Percentiles rank a stretch among this genome's conserved stretches.
phyloP scores from a whole-genome alignment of 179 eudicot genomes.

The Silene coronaria region DNA sequence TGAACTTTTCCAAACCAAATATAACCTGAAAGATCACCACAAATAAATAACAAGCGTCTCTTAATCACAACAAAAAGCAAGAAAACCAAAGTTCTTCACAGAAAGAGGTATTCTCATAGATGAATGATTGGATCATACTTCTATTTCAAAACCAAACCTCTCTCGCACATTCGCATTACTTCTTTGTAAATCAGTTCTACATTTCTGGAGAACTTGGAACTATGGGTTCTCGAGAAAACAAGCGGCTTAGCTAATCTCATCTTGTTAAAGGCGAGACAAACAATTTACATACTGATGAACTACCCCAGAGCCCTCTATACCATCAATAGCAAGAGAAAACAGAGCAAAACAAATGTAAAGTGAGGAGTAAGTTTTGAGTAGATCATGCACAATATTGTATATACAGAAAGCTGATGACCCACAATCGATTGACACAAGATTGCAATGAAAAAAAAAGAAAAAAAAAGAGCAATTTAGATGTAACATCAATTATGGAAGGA shows the following conservation, averaged over 20 bases:
- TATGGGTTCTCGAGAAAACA: background rate
- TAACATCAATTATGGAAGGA: background rate
- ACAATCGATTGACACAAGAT: too few species aligned
- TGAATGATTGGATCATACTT: too few species aligned
- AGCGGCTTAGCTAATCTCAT: background rate
- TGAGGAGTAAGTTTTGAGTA: background rate
- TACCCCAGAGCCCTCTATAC: background rate
- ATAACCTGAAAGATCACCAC: constrained; percentile 51
- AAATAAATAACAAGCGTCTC: background rate
- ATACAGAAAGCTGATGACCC: background rate
- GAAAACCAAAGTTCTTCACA: too few species aligned
- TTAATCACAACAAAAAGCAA: background rate
- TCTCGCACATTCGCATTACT: background rate
- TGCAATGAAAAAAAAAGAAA: too few species aligned
- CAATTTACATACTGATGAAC: constrained; percentile 4
- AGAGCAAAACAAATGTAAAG: background rate
- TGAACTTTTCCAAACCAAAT: constrained; percentile 85
- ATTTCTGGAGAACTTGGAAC: background rate
- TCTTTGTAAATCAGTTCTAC: background rate
- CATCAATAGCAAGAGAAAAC: background rate
- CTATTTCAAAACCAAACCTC: background rate
- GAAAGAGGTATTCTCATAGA: too few species aligned
- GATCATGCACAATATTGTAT: background rate
- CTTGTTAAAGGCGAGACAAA: background rate
- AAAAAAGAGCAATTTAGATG: too few species aligned